Conservation (phyloP, 108 stramenopile species). For the Nannochloropsis gaditana region DNA sequence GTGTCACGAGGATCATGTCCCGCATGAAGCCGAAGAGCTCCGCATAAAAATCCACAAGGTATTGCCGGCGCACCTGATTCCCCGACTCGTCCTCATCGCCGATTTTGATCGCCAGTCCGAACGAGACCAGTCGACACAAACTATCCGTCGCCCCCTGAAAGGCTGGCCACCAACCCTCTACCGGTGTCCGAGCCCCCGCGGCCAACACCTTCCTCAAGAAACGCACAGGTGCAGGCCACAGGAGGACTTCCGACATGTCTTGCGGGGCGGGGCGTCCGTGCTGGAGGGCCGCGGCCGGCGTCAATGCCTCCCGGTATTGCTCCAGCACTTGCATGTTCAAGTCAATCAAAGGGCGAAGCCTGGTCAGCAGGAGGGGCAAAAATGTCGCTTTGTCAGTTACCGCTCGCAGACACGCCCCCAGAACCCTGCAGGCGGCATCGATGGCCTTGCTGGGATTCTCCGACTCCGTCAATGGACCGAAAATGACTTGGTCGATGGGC, state of each 20-base stretch:
- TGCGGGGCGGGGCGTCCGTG: neutral
- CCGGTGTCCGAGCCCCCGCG: neutral
- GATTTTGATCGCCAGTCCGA: neutral
- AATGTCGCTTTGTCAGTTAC: neutral
- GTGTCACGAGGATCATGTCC: neutral
- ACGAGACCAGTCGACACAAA: neutral
- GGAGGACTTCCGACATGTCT: neutral
- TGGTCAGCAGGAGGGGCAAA: neutral
- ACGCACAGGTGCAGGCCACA: neutral
- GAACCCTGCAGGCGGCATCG: neutral
- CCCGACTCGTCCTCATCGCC: neutral
- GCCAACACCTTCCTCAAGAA: neutral
- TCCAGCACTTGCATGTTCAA: neutral
- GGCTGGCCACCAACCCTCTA: neutral
- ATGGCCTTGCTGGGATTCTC: neutral
- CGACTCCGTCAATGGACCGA: neutral
- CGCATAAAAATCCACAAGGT: neutral
- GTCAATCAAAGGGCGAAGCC: neutral
- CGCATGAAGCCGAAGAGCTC: neutral
- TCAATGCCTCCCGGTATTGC: neutral
- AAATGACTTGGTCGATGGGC: conserved; percentile 9
- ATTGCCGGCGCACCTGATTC: neutral
- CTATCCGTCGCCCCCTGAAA: conserved; percentile 1
- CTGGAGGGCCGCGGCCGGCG: neutral
- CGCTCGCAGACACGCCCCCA: neutral